Evolutionary conservation across 176 grass and related monocot species (phyloP).

Genomic region (Avena sativa): DNA sequence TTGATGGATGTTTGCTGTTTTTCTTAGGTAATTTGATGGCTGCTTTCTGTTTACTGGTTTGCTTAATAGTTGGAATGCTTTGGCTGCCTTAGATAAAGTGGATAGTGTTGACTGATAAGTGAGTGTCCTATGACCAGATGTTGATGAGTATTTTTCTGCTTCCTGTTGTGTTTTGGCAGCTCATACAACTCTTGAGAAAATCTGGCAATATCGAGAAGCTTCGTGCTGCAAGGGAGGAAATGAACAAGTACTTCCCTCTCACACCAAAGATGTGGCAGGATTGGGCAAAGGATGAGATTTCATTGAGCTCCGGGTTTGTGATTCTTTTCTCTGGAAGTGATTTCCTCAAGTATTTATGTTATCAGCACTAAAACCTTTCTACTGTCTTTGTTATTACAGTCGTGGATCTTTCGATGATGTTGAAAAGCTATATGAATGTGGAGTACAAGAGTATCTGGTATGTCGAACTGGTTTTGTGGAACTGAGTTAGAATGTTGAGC

Average conservation of each 20-base stretch:
- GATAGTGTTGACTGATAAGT: neutral
- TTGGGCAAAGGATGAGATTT: slow-evolving; percentile 86
- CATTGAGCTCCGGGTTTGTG: slow-evolving; percentile 64
- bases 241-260: slow-evolving; percentile 80
- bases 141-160: neutral
- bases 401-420: slow-evolving; percentile 61
- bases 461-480: slow-evolving; percentile 19
- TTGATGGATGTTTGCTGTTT: slow-evolving; percentile 1
- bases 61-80: slow-evolving; percentile 9
- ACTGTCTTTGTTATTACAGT: slow-evolving; percentile 53
- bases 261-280: slow-evolving; percentile 90
- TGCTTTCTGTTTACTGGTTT: neutral
- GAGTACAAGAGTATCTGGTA: slow-evolving; percentile 98
- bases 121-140: neutral
- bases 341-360: slow-evolving; percentile 3
- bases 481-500: neutral
- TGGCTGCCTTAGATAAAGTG: slow-evolving; percentile 7
- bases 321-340: neutral
- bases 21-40: neutral
- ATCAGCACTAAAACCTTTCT: slow-evolving; percentile 12
- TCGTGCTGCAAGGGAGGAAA: slow-evolving; percentile 73
- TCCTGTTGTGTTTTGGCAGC: slow-evolving; percentile 39
- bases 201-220: slow-evolving; percentile 80
- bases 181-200: slow-evolving; percentile 86
- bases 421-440: slow-evolving; percentile 85